Percentiles rank a stretch among this genome's conserved stretches.
Evolutionary conservation across 192 early-diverging fungal genomes (phyloP).

Genomic region (Glomus cerebriforme): DNA sequence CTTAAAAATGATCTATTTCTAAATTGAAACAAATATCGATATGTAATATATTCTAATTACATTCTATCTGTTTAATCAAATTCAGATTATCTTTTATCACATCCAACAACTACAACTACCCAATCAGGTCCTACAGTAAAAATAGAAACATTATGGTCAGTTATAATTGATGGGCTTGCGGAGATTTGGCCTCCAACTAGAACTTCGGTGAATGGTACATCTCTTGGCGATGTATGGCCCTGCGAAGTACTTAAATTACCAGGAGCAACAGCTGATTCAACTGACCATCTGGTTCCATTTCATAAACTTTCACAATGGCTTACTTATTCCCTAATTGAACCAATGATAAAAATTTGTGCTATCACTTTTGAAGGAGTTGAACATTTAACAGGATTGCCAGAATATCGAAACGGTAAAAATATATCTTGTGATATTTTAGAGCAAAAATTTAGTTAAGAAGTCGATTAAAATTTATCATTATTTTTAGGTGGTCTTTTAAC

Average conservation of each 20-base stretch:
- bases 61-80: background rate
- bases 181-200: constrained; percentile 88
- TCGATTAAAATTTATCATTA: background rate
- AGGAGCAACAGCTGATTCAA: constrained; percentile 17
- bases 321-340: constrained; percentile 88
- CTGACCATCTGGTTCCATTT: constrained; percentile 70
- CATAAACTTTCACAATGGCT: constrained; percentile 98
- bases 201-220: constrained; percentile 71
- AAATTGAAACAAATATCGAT: background rate
- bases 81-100: constrained; percentile 70
- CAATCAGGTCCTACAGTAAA: constrained; percentile 53
- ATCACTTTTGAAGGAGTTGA: constrained; percentile 58
- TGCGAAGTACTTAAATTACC: constrained; percentile 55
- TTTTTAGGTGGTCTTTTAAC: constrained; percentile 77
- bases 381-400: constrained; percentile 81
- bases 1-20: background rate
- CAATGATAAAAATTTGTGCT: constrained; percentile 55
- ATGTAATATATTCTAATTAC: background rate
- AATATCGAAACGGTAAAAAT: constrained; percentile 72
- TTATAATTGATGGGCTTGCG: constrained; percentile 74
- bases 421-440: background rate
- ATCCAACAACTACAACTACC: constrained; percentile 56
- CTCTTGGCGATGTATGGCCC: constrained; percentile 92
- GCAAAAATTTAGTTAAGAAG: background rate
- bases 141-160: constrained; percentile 76